phyloP scores from a whole-genome alignment of 2,329 filamentous ascomycete species.

The Fonsecaea monophora region DNA sequence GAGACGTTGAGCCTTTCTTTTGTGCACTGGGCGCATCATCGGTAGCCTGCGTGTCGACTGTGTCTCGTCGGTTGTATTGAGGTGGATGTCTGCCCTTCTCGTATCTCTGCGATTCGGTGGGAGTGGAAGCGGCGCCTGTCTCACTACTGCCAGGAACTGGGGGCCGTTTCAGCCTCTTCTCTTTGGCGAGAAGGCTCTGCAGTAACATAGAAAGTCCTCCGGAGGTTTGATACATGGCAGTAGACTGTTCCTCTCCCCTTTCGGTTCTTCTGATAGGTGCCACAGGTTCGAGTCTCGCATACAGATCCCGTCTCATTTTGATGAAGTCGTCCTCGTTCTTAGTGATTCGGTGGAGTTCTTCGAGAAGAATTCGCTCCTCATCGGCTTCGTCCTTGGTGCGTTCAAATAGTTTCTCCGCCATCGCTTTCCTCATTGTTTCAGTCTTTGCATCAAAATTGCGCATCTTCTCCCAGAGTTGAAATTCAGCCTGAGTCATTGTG shows the following conservation, averaged over 20 bases:
- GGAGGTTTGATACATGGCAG: conserved; percentile 77
- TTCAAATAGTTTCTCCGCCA: conserved; percentile 78
- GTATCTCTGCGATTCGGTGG: conserved; percentile 42
- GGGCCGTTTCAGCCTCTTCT: conserved; percentile 89
- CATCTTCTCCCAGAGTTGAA: conserved; percentile 82
- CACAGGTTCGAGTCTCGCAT: conserved; percentile 84
- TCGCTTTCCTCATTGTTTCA: conserved; percentile 81
- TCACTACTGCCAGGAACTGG: conserved; percentile 67
- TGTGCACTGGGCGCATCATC: conserved; percentile 45
- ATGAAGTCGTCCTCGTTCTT: conserved; percentile 85
- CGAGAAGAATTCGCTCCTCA: conserved; percentile 86
- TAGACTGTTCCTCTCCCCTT: conserved; percentile 40
- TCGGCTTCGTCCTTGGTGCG: conserved; percentile 85
- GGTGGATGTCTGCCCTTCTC: conserved; percentile 42
- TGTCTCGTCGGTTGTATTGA: conserved; percentile 41
- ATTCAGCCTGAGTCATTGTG: conserved; percentile 87
- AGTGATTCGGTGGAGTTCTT: conserved; percentile 91
- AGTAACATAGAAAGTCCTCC: conserved; percentile 79
- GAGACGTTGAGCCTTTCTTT: conserved; percentile 46
- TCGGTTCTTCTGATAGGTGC: conserved; percentile 69
- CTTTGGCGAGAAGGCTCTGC: conserved; percentile 79
- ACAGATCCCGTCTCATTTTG: conserved; percentile 85
- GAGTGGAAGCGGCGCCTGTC: conserved; percentile 55
- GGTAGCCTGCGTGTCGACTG: conserved; percentile 33
- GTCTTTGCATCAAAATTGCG: conserved; percentile 81